Base-by-base conservation (phyloP, 768 basidiomycete genomes). In the Podaxis sp. region DNA sequence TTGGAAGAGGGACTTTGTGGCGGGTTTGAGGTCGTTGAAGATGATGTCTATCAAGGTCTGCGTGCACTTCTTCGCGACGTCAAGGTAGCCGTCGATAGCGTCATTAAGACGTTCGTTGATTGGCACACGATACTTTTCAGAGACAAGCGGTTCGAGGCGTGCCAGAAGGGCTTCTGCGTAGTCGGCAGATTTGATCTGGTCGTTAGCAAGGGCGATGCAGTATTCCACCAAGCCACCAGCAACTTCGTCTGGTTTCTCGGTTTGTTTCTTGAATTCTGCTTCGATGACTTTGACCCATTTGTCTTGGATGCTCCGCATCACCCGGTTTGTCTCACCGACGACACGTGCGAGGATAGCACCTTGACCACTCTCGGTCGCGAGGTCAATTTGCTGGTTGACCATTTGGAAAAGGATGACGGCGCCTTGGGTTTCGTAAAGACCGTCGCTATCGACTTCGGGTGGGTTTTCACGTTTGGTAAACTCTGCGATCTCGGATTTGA, bases 21-120 rank as follows among this genome's bases (percentile, higher is more conserved):
- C 96, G 0, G 90, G 87, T 72, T 90, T 93, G 67, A 98, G 77
- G 72, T 98, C 97, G 74, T 97, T 92, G 80, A 97, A 94, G 68
- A 98, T 89, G 69, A 96, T 87, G 68, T 93, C 91, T 70, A 99
- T 95, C 61, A 99, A 85, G 0, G 91, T 90, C 68, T 96, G 92
- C 22, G 91, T 94, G 79, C 96, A 98, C 73, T 93, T 93, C 80
- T 98, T 98, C 57, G 96, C 96, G 41, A 98, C 94, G 74, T 99
- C 97, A 65, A 98, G 85, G 74, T 96, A 98, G 2, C 97, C 97
- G 72, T 99, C 96, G 67, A 98, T 98, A 37, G 96, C 95, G 66
- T 96, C 91, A 77, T 97, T 98, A 56, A 98, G 79, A 49, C 87
- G 84, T 69, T 94, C 93, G 66, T 85, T 88, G 69, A 98, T 96